These are phyloP conservation scores for Ogataea trehaloabstinens DNA, from an alignment of 805 yeast species.

Conservation along the genomic window DNA sequence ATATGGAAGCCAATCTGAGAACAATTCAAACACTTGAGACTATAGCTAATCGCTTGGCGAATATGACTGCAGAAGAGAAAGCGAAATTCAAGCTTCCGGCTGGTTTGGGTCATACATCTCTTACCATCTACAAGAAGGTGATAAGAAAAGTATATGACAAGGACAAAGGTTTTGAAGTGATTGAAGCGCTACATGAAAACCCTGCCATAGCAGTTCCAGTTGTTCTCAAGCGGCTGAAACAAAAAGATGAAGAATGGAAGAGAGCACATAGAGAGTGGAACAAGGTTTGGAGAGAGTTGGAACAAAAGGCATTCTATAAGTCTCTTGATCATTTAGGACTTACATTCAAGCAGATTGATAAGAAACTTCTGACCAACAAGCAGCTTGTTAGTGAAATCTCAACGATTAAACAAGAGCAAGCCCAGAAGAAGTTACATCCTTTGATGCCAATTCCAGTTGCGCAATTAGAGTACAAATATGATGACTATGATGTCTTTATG, in stretches of 20 bases:
- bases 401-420: conserved; percentile 87
- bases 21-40: conserved; percentile 95
- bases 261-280: conserved; percentile 98
- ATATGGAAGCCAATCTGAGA: conserved; percentile 91
- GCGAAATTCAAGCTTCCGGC: conserved; percentile 82
- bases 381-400: conserved; percentile 89
- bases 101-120: conserved; percentile 89
- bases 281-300: conserved; percentile 98
- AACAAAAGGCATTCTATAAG: conserved; percentile 90
- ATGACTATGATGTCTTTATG: conserved; percentile 64
- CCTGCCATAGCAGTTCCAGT: conserved; percentile 96
- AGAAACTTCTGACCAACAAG: conserved; percentile 84
- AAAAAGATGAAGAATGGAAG: conserved; percentile 98
- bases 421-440: conserved; percentile 82
- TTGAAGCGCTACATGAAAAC: conserved; percentile 91
- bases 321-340: conserved; percentile 93
- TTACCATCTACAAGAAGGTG: conserved; percentile 90
- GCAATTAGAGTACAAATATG: conserved; percentile 55
- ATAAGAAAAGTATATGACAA: conserved; percentile 89
- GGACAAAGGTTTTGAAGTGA: conserved; percentile 93
- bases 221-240: conserved; percentile 87
- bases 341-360: conserved; percentile 95
- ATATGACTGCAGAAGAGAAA: conserved; percentile 89
- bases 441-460: conserved; percentile 84
- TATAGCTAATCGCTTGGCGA: conserved; percentile 88